Conservation (phyloP, 371 early-diverging fungal genomes). For the Saksenaea vasiformis region DNA sequence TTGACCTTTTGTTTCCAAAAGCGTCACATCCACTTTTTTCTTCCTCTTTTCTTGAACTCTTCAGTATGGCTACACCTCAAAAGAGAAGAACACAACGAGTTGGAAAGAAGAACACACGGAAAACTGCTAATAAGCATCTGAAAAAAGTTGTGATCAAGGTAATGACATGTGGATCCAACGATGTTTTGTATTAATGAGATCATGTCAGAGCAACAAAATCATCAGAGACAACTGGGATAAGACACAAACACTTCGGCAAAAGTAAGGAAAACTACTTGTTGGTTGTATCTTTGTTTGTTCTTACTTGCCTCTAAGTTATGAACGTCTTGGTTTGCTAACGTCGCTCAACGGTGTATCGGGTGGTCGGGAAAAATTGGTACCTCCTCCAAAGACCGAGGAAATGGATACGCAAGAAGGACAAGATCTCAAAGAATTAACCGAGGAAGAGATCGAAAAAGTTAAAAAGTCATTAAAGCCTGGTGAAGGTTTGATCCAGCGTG, state of each 20-base stretch:
- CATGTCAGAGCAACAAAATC: constrained; percentile 53
- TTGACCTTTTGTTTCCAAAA: neutral
- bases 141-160: constrained; percentile 55
- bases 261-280: constrained; percentile 49
- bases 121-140: constrained; percentile 55
- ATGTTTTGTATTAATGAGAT: neutral
- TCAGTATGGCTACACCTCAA: constrained; percentile 43
- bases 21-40: constrained; percentile 6
- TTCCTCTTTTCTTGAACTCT: neutral
- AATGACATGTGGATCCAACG: constrained; percentile 1
- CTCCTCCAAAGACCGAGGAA: constrained; percentile 25
- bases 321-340: constrained; percentile 74
- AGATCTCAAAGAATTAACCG: constrained; percentile 53
- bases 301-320: constrained; percentile 37
- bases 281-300: neutral
- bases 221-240: constrained; percentile 77
- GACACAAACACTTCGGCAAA: constrained; percentile 73
- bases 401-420: constrained; percentile 30
- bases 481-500: constrained; percentile 81
- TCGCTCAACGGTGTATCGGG: constrained; percentile 78
- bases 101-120: constrained; percentile 51
- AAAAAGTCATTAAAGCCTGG: constrained; percentile 57
- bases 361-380: constrained; percentile 50
- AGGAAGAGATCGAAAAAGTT: constrained; percentile 51
- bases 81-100: constrained; percentile 36